Evolutionary conservation across 768 basidiomycete species (phyloP), one percentile per base, ranked within the genome.

Genomic region (Imleria badia): DNA sequence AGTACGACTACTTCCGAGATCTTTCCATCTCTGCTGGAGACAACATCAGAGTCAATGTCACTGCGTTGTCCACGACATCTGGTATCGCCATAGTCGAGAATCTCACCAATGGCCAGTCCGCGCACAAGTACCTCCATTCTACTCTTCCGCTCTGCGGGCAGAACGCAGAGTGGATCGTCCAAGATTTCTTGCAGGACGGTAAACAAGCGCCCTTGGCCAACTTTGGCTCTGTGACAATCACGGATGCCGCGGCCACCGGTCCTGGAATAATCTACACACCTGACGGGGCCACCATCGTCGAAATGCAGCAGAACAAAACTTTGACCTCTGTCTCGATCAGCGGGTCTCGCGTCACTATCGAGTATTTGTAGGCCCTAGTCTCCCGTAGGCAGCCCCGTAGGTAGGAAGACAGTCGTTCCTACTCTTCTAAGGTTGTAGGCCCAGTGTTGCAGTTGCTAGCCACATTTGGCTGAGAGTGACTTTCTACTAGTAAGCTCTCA

Each of bases 91-190:
- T 3, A 13, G 12, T 62, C 17, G 52, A 62, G 34, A 62, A 61
- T 17, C 34, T 53, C 2, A 50, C 51, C 11, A 52, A 22, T 3
- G 38, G 42, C 17, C 53, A 60, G 31, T 6, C 30, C 13, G 30
- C 12, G n/a, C 5, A 15, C 14, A n/a, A 2, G 23, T 5, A 1
- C 5, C n/a, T 60, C 33, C 31, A 14, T 11, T 61, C 59, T 13
- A 22, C 39, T 3, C 10, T 4, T 15, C 19, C 46, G 6, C 54
- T 61, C 8, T 61, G 60, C 17, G 14, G 23, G 22, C 29, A 26
- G 26, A 31, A 31, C 26, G 54, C 44, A 20, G 59, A 51, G 46
- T 56, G 60, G 60, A 46, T 52, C 29, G 43, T 61, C 33, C 50
- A 60, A 38, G 42, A 52, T 26, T 48, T 13, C 40, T 15, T 17